phyloP scores from a whole-genome alignment of 106 monocot species.

The Acorus gramineus region DNA sequence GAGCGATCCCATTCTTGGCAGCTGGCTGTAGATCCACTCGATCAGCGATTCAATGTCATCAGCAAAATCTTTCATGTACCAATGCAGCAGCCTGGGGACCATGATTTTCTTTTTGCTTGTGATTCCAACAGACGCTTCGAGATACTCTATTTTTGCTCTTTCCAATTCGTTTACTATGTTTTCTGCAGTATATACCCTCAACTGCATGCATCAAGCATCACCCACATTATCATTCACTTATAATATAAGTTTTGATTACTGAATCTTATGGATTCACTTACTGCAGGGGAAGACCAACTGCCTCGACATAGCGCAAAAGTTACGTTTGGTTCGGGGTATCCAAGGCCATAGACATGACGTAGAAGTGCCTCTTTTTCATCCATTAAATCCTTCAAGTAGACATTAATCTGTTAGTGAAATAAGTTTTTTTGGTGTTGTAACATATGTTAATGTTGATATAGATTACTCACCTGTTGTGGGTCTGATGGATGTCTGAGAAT shows the following conservation, averaged over 20 bases:
- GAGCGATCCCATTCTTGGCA: slow-evolving; percentile 41
- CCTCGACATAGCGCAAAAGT: slow-evolving; percentile 92
- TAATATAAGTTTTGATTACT: not conserved
- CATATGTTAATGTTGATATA: not conserved
- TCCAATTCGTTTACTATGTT: slow-evolving; percentile 59
- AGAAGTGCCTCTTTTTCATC: slow-evolving; percentile 46
- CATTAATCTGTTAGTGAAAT: not conserved
- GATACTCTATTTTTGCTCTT: slow-evolving; percentile 67
- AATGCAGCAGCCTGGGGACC: slow-evolving; percentile 68
- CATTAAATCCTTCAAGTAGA: slow-evolving; percentile 22
- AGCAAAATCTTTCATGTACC: slow-evolving; percentile 90
- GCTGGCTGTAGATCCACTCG: slow-evolving; percentile 87
- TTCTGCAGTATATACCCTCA: slow-evolving; percentile 72
- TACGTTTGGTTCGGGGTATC: slow-evolving; percentile 81
- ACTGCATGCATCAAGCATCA: slow-evolving; percentile 21
- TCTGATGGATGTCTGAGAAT: slow-evolving; percentile 54
- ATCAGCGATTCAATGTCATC: slow-evolving; percentile 67
- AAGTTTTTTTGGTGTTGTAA: not conserved
- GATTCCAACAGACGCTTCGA: slow-evolving; percentile 56
- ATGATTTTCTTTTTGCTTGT: slow-evolving; percentile 59
- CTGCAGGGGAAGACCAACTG: slow-evolving; percentile 78
- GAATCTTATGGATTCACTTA: slow-evolving; percentile 21
- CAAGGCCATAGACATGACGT: slow-evolving; percentile 41
- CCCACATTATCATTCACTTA: no score
- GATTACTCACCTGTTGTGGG: slow-evolving; percentile 29